Base-by-base conservation (phyloP, 1,284 basidiomycete species). In the Rugosomyces carneus region DNA sequence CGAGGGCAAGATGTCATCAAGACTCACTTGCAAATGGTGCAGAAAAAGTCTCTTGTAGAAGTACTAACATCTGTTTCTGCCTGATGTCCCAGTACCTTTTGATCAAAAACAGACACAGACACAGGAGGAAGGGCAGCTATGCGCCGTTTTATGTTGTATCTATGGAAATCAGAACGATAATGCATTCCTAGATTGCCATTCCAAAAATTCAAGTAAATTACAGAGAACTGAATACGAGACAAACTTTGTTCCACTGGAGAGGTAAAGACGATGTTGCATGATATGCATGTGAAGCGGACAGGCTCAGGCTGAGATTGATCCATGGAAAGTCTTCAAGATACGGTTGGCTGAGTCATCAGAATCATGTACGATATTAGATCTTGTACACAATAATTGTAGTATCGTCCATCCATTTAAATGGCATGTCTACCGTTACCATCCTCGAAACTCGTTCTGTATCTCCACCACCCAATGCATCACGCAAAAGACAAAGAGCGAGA, bases 141-240 rank as follows among this genome's bases (percentile, higher is more conserved):
- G 31, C 93, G 83, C 53, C 96, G 86, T 71, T 97, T 97, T 84
- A 97, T 93, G 65, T 99, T 99, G 70, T 99, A 99, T 43, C 94
- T 77, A 68, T 99, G 96, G 64, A 91, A 85, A 66, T 99, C 96
- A 29, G 92, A 92, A 55, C 83, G 82, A 66, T 96, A 98, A 64
- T 99, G 96, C 0, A 73, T 70, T 51, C 96, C 85, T 88, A 56
- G 4, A 6, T 53, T 31, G 15, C 13, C 13, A 23, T 16, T 10
- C 13, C 26, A 23, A 37, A 36, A 11, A 19, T 15, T 18, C 31
- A 23, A 5, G n/a, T 9, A 6, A 16, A 37, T 10, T n/a, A 31
- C n/a, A 24, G 3, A 2, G 26, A 1, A 13, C 23, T 3, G 7
- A 7, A 23, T 23, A 23, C 3, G 46, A 36, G 42, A 71, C 81